Evolutionary conservation across 2,329 filamentous ascomycete genomes (phyloP).

Genomic region (Fusarium sp.): DNA sequence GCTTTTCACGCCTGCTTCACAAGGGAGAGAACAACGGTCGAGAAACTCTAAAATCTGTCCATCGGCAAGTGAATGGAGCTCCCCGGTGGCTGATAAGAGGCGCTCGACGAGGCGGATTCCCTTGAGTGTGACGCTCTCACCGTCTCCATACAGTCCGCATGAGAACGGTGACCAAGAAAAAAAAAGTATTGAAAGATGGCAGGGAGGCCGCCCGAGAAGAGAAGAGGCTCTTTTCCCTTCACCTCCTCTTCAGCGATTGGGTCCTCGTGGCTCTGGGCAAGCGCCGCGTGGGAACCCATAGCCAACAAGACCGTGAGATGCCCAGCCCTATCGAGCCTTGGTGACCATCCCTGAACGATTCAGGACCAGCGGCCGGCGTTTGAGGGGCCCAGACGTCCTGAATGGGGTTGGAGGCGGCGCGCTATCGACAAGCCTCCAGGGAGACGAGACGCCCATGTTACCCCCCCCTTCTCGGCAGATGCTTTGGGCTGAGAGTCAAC

Average conservation of each 20-base stretch:
- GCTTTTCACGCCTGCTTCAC: background rate
- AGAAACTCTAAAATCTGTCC: background rate
- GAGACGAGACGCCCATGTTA: background rate
- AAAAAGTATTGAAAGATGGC: background rate
- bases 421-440: slow-evolving; percentile 14
- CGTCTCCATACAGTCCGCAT: background rate
- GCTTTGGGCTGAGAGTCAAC: background rate
- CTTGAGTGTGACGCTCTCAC: background rate
- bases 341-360: background rate
- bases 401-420: background rate
- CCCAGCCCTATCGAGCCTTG: slow-evolving; percentile 6
- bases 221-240: background rate
- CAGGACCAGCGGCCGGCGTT: slow-evolving; percentile 2
- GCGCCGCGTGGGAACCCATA: background rate
- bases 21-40: background rate
- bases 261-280: background rate
- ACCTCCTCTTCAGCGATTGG: background rate
- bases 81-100: background rate
- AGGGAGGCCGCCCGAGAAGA: slow-evolving; percentile 11
- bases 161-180: slow-evolving; percentile 14
- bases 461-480: background rate
- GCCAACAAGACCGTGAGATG: background rate
- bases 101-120: background rate
- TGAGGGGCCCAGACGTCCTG: slow-evolving; percentile 6
- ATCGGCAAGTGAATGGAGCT: background rate